A percentile compares a stretch with the other conserved stretches of the same genome.
Conservation (phyloP, 495 filamentous ascomycete species). For the Clavariopsis aquatica region DNA sequence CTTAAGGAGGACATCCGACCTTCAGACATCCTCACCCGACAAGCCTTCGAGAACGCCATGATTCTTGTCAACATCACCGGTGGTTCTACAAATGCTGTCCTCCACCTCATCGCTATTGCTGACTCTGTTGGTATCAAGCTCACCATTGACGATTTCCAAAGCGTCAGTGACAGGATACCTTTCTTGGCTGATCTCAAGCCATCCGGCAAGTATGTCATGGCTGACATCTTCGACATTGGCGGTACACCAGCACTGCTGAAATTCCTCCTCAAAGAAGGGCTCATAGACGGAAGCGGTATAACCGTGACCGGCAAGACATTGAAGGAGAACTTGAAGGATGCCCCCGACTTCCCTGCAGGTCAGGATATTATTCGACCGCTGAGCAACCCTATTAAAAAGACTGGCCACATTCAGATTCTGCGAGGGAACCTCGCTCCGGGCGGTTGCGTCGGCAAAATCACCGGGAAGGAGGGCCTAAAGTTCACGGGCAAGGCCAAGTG, state of each 20-base stretch:
- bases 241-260: constrained; percentile 90
- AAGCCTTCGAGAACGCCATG: constrained; percentile 98
- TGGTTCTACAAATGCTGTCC: constrained; percentile 94
- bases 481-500: constrained; percentile 88
- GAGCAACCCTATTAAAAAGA: constrained; percentile 87
- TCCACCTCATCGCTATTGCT: constrained; percentile 95
- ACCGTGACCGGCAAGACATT: constrained; percentile 95
- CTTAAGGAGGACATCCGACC: constrained; percentile 87
- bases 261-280: constrained; percentile 83
- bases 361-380: constrained; percentile 92
- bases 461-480: constrained; percentile 88
- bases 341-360: constrained; percentile 74
- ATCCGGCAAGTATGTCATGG: constrained; percentile 95
- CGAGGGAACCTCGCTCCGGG: constrained; percentile 87
- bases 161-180: constrained; percentile 84
- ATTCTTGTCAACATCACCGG: constrained; percentile 91
- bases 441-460: constrained; percentile 96
- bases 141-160: constrained; percentile 96
- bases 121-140: constrained; percentile 91
- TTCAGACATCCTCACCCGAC: constrained; percentile 82
- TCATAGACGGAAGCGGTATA: constrained; percentile 83
- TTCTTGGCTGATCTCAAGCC: constrained; percentile 97
- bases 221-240: constrained; percentile 84
- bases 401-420: constrained; percentile 96
- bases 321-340: constrained; percentile 81